Conservation (phyloP, 306 rosid genomes). For the Quercus rubra region DNA sequence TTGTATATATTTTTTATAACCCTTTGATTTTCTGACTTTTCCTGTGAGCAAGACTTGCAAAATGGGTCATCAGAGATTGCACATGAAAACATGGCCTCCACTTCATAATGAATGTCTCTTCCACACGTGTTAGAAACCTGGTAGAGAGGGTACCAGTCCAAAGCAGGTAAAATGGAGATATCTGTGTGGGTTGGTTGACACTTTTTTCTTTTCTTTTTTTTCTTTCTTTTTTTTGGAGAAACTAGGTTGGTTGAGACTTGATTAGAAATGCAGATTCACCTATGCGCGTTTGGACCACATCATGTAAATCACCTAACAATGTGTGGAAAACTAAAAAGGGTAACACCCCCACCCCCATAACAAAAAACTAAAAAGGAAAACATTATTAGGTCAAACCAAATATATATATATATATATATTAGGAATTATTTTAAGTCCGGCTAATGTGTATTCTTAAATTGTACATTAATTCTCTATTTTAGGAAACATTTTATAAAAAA, state of each 20-base stretch:
- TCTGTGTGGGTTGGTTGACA: conserved; percentile 3
- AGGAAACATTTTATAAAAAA: too few species aligned
- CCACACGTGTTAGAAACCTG: conserved; percentile 9
- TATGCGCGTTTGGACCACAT: conserved; percentile 16
- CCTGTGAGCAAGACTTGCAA: background rate
- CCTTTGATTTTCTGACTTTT: background rate
- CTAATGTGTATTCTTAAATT: accelerated
- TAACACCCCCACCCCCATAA: too few species aligned
- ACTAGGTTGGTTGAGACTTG: background rate
- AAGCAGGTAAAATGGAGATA: conserved; percentile 19
- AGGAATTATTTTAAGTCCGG: too few species aligned
- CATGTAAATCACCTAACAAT: too few species aligned
- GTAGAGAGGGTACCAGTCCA: background rate
- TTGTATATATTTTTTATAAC: background rate
- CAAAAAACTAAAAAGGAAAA: too few species aligned
- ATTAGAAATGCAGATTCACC: conserved; percentile 7
- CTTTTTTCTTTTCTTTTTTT: too few species aligned
- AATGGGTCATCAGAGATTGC: background rate
- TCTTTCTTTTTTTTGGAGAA: too few species aligned
- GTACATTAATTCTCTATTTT: too few species aligned
- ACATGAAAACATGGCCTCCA: background rate
- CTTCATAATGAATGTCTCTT: background rate
- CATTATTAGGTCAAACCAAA: too few species aligned
- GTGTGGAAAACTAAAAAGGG: too few species aligned
- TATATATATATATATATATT: too few species aligned